These are phyloP conservation scores for Xylariales sp. DNA, from an alignment of 2,329 filamentous ascomycete species.

Conservation along the genomic window DNA sequence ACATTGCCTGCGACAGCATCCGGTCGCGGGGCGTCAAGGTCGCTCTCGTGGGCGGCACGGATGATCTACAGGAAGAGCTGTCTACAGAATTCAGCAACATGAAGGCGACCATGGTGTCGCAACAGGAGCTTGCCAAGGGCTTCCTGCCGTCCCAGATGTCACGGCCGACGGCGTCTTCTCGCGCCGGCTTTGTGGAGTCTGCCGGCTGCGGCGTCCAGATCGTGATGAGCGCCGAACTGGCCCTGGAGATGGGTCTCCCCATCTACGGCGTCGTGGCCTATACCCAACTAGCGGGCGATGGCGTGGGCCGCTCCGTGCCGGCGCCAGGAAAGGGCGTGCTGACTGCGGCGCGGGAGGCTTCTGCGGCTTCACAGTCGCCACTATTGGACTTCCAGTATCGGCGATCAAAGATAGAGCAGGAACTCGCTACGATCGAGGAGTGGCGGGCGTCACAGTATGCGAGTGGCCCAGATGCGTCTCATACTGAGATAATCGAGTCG, in stretches of 20 bases:
- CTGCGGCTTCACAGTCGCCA: constrained; percentile 91
- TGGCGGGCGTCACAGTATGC: constrained; percentile 96
- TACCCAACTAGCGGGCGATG: constrained; percentile 96
- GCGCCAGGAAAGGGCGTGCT: constrained; percentile 96
- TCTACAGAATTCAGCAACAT: constrained; percentile 99
- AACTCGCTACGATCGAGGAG: constrained; percentile 91
- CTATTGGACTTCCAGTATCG: constrained; percentile 98
- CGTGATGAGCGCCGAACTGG: constrained; percentile 96
- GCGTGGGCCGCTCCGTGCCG: constrained; percentile 97
- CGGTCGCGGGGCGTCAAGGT: constrained; percentile 96
- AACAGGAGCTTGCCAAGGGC: constrained; percentile 94
- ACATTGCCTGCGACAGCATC: constrained; percentile 98
- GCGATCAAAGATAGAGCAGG: constrained; percentile 90
- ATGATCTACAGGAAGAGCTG: constrained; percentile 98
- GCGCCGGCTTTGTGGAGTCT: constrained; percentile 99
- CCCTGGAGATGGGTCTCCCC: constrained; percentile 98
- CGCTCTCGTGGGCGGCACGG: constrained; percentile 97
- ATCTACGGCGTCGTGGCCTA: constrained; percentile 95
- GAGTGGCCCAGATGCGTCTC: constrained; percentile 50
- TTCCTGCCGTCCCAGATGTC: constrained; percentile 98
- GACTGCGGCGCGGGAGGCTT: constrained; percentile 90
- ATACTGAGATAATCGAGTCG: constrained; percentile 84
- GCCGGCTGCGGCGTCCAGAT: constrained; percentile 98
- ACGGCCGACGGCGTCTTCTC: constrained; percentile 92
- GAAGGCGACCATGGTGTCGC: constrained; percentile 98